Percentiles rank a stretch among this genome's conserved stretches.
Evolutionary conservation across 2,329 filamentous ascomycete species (phyloP).

Genomic region (Knoxdaviesia proteae): DNA sequence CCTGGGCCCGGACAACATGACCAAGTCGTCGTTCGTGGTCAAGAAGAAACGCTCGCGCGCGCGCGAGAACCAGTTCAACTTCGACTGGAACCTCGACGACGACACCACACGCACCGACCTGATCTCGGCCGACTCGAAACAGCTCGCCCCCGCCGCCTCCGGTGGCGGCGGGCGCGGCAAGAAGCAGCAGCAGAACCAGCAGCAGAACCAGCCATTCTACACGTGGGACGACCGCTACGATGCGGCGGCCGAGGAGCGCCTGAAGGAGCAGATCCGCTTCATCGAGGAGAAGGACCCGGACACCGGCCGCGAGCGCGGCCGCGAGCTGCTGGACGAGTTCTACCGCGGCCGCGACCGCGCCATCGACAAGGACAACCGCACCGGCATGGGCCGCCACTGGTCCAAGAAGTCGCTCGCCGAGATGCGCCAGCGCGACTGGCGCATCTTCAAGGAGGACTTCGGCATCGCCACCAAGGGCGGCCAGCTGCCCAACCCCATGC

Average conservation of each 20-base stretch:
- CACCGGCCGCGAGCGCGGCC: constrained; percentile 54
- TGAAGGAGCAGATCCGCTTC: constrained; percentile 39
- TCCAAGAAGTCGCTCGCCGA: constrained; percentile 78
- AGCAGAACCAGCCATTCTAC: constrained; percentile 64
- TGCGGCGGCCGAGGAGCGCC: constrained; percentile 31
- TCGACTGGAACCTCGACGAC: constrained; percentile 90
- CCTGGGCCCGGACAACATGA: constrained; percentile 75
- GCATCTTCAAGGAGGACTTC: constrained; percentile 98
- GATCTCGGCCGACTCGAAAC: not conserved
- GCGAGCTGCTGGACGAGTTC: constrained; percentile 61
- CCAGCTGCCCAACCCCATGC: constrained; percentile 85
- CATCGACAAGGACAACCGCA: constrained; percentile 49
- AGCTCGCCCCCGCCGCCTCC: too few species aligned
- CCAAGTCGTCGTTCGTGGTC: constrained; percentile 68
- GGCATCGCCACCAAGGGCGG: constrained; percentile 91
- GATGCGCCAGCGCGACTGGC: constrained; percentile 96
- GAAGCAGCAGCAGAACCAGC: constrained; percentile 3
- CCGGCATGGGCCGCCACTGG: constrained; percentile 81
- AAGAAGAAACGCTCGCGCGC: constrained; percentile 90
- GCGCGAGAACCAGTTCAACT: constrained; percentile 95
- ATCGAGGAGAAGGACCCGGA: constrained; percentile 58
- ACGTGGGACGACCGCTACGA: constrained; percentile 27
- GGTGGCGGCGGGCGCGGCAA: not conserved
- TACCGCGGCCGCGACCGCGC: constrained; percentile 43
- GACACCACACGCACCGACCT: constrained; percentile 47